A percentile compares a stretch with the other conserved stretches of the same genome.
These are phyloP conservation scores for Aspergillus olivimuriae DNA, from an alignment of 495 filamentous ascomycete genomes.

Conservation along the genomic window DNA sequence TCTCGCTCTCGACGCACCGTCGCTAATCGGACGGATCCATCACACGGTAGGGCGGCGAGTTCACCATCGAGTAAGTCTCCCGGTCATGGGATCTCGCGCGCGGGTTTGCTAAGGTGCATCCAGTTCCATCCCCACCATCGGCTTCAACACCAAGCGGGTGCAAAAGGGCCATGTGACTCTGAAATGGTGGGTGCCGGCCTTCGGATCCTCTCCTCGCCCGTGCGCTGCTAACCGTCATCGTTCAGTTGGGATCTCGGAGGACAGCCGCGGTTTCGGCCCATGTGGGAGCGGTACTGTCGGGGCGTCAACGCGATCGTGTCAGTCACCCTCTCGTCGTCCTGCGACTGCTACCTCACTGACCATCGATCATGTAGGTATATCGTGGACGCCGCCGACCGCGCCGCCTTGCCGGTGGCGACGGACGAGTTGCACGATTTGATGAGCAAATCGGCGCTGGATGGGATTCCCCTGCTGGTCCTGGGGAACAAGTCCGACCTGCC, in stretches of 20 bases:
- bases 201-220: not conserved
- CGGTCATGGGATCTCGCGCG: slow-evolving; percentile 7
- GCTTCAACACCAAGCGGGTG: slow-evolving; percentile 98
- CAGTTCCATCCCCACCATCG: slow-evolving; percentile 97
- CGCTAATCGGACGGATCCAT: slow-evolving; percentile 18
- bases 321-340: slow-evolving; percentile 12
- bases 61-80: slow-evolving; percentile 90
- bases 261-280: slow-evolving; percentile 92
- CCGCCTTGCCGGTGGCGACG: slow-evolving; percentile 75
- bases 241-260: slow-evolving; percentile 91
- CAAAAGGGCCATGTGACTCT: slow-evolving; percentile 98
- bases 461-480: slow-evolving; percentile 91
- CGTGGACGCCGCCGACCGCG: slow-evolving; percentile 81
- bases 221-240: slow-evolving; percentile 15
- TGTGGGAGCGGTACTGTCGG: slow-evolving; percentile 99
- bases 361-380: slow-evolving; percentile 60
- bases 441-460: slow-evolving; percentile 75
- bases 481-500: slow-evolving; percentile 96
- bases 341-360: not conserved
- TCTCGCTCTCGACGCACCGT: slow-evolving; percentile 1
- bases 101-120: slow-evolving; percentile 31
- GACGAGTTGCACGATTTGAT: slow-evolving; percentile 90
- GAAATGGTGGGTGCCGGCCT: slow-evolving; percentile 64
- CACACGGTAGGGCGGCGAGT: slow-evolving; percentile 78
- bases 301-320: slow-evolving; percentile 97